Conservation (phyloP, 2,329 filamentous ascomycete species). For the Ascochyta koolunga region DNA sequence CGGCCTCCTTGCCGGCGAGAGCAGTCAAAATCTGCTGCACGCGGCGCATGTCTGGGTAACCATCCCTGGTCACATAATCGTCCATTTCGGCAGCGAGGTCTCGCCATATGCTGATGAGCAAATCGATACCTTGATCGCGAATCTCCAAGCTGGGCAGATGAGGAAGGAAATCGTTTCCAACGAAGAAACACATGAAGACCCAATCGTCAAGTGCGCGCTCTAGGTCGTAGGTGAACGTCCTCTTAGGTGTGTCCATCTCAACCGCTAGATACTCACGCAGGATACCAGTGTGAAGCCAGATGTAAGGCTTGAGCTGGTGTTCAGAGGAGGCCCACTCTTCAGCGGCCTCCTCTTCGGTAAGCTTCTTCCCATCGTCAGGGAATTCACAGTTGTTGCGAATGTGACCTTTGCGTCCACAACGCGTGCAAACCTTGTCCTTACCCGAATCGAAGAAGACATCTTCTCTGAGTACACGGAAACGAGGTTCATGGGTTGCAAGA, state of each 20-base stretch:
- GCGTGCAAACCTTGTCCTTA: constrained; percentile 80
- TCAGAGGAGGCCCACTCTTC: constrained; percentile 45
- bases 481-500: constrained; percentile 93
- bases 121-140: constrained; percentile 95
- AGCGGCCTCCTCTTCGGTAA: constrained; percentile 78
- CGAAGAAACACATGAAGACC: constrained; percentile 99
- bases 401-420: constrained; percentile 93
- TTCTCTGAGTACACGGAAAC: constrained; percentile 94
- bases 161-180: constrained; percentile 97
- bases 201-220: constrained; percentile 96
- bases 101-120: constrained; percentile 94
- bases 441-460: constrained; percentile 94
- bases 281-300: constrained; percentile 94
- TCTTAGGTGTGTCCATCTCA: constrained; percentile 81
- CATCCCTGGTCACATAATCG: constrained; percentile 95
- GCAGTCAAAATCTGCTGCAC: constrained; percentile 89
- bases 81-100: constrained; percentile 91
- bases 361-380: constrained; percentile 63
- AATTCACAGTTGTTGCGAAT: constrained; percentile 77
- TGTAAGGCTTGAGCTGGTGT: constrained; percentile 82
- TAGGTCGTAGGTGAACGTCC: constrained; percentile 89
- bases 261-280: constrained; percentile 91
- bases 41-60: constrained; percentile 82
- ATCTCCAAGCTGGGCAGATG: constrained; percentile 98
- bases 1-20: constrained; percentile 89